A percentile compares a stretch with the other conserved stretches of the same genome.
Conservation (phyloP, 768 basidiomycete genomes). For the Imleria badia region DNA sequence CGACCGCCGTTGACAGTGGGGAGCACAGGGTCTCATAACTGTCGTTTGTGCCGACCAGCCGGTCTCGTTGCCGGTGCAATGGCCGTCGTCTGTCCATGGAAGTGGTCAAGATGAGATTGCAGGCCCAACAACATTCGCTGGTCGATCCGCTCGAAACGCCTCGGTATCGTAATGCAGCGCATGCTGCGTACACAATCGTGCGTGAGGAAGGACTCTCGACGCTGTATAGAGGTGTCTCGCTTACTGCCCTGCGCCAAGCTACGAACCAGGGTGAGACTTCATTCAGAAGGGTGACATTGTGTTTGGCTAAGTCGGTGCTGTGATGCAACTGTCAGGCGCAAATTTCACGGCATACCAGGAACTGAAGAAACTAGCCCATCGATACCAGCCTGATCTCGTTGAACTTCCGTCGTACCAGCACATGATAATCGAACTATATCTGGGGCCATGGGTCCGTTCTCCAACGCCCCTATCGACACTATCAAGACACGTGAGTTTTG, state of each 20-base stretch:
- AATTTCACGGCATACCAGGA: conserved; percentile 99
- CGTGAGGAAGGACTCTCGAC: conserved; percentile 86
- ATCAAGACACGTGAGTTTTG: conserved; percentile 82
- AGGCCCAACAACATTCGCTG: conserved; percentile 96
- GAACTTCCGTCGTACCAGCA: conserved; percentile 95
- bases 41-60: no score
- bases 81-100: conserved; percentile 98
- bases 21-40: background rate
- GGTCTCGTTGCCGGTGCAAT: conserved; percentile 95
- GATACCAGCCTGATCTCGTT: conserved; percentile 70
- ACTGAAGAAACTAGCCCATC: conserved; percentile 80
- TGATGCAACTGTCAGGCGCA: conserved; percentile 52
- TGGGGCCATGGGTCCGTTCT: conserved; percentile 98
- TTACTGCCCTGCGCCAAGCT: conserved; percentile 94
- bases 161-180: conserved; percentile 93
- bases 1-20: background rate
- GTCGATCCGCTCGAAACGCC: conserved; percentile 94
- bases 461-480: conserved; percentile 93
- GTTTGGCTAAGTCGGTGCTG: background rate
- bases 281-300: no score
- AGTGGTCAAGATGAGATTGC: conserved; percentile 96
- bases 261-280: conserved; percentile 85
- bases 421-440: conserved; percentile 94
- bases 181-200: conserved; percentile 93
- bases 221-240: conserved; percentile 88